phyloP scores from a whole-genome alignment of 2,329 filamentous ascomycete genomes.

The Ophiostoma angusticollis region DNA sequence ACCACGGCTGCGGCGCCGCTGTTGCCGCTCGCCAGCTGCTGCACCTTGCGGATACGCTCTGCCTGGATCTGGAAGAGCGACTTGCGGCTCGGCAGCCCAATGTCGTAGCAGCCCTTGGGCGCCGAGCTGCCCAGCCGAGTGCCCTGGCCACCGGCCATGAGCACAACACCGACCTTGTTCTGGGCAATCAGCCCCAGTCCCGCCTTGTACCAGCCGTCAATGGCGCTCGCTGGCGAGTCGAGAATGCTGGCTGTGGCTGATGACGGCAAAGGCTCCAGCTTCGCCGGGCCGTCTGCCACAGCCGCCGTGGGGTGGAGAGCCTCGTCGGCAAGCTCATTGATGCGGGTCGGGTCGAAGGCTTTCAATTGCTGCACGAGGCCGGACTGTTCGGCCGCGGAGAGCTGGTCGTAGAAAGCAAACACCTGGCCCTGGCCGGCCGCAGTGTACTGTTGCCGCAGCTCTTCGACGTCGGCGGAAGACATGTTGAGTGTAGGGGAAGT shows the following conservation, averaged over 20 bases:
- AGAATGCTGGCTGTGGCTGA: conserved; percentile 80
- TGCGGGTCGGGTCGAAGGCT: conserved; percentile 68
- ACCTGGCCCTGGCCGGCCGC: conserved; percentile 69
- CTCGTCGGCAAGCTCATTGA: conserved; percentile 75
- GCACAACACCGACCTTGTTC: conserved; percentile 70
- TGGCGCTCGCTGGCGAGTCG: conserved; percentile 67
- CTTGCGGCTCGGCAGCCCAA: conserved; percentile 84
- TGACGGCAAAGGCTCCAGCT: conserved; percentile 77
- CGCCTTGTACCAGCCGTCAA: conserved; percentile 72
- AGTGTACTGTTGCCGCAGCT: conserved; percentile 59
- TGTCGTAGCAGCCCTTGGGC: conserved; percentile 96
- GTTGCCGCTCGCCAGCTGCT: conserved; percentile 56
- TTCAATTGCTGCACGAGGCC: conserved; percentile 70
- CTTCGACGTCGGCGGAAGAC: conserved; percentile 35
- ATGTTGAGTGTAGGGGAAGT: not conserved
- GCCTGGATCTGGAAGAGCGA: conserved; percentile 96
- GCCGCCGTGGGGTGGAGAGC: conserved; percentile 63
- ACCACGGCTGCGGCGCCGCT: conserved; percentile 39
- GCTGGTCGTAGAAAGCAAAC: conserved; percentile 75
- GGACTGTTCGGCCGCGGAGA: conserved; percentile 60
- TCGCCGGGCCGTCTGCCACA: conserved; percentile 39
- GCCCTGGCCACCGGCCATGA: conserved; percentile 96
- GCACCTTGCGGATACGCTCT: conserved; percentile 79
- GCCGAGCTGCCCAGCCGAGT: conserved; percentile 88
- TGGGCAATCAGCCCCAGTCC: conserved; percentile 69